Conservation (phyloP, 345 rosid species). For the Carallia pectinifolia region DNA sequence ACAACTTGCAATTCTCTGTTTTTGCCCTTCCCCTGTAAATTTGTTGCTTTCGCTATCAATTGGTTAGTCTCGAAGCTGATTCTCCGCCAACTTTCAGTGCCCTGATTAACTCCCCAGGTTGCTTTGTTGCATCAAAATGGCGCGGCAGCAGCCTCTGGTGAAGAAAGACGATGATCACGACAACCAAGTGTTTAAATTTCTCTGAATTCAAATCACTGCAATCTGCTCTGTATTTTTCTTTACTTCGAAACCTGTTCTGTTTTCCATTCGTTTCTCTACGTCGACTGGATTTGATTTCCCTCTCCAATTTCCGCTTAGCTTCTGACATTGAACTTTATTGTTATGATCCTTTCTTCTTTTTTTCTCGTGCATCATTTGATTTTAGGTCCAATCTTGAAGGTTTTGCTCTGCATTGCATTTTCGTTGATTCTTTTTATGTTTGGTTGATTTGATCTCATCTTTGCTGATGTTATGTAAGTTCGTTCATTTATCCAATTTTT, state of each 20-base stretch:
- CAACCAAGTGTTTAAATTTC: constrained; percentile 59
- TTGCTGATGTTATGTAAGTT: neutral
- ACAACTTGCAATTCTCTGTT: no score
- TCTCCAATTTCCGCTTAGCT: constrained; percentile 1
- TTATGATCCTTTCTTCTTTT: neutral
- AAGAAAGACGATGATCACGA: constrained; percentile 99
- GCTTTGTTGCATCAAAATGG: no score
- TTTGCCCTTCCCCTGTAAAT: no score
- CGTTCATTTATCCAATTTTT: neutral
- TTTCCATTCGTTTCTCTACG: neutral
- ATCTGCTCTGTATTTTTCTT: neutral
- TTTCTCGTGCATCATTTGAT: neutral
- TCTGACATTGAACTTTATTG: constrained; percentile 9
- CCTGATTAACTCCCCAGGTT: no score
- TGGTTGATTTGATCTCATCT: constrained; percentile 24
- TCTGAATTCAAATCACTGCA: neutral
- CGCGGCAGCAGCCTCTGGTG: constrained; percentile 83
- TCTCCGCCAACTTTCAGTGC: no score
- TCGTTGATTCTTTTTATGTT: constrained; percentile 8
- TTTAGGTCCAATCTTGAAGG: constrained; percentile 4
- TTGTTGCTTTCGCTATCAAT: no score
- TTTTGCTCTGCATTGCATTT: constrained; percentile 2
- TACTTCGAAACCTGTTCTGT: neutral
- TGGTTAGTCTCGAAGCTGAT: no score
- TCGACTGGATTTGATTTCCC: constrained; percentile 6